Percentiles rank a stretch among this genome's conserved stretches.
phyloP scores from a whole-genome alignment of 1,284 basidiomycete species.

The Schizopora paradoxa region DNA sequence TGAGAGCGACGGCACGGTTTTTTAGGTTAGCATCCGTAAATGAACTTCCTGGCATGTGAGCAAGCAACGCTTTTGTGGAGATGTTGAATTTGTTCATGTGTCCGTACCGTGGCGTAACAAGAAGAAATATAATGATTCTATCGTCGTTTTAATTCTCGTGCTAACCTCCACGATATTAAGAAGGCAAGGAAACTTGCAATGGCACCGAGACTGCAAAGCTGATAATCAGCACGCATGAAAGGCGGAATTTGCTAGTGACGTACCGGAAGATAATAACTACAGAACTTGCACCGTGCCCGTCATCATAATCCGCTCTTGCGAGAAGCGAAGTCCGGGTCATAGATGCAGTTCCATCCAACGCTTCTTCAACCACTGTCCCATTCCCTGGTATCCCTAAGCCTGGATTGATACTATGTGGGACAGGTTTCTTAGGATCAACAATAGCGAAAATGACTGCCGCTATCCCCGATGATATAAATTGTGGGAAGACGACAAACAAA shows the following conservation, averaged over 20 bases:
- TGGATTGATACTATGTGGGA: slow-evolving; percentile 31
- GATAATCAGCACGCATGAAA: slow-evolving; percentile 2
- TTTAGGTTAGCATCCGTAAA: slow-evolving; percentile 36
- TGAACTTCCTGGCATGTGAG: too few species aligned
- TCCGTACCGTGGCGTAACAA: neutral
- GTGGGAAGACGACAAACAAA: slow-evolving; percentile 77
- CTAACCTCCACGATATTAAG: slow-evolving; percentile 61
- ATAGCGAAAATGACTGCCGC: slow-evolving; percentile 64
- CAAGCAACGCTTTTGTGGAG: too few species aligned
- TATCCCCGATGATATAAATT: slow-evolving; percentile 65
- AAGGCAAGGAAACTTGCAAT: slow-evolving; percentile 67
- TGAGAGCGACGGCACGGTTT: slow-evolving; percentile 81
- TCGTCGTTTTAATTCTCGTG: slow-evolving; percentile 46
- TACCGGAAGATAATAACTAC: slow-evolving; percentile 77
- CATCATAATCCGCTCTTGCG: slow-evolving; percentile 18
- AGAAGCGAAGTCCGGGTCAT: too few species aligned
- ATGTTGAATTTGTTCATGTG: too few species aligned
- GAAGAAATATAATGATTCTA: neutral
- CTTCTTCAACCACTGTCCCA: slow-evolving; percentile 23
- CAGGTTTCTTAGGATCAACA: slow-evolving; percentile 52
- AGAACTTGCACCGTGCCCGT: slow-evolving; percentile 45
- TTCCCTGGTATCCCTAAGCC: slow-evolving; percentile 17
- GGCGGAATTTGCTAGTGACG: too few species aligned
- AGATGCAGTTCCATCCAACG: too few species aligned
- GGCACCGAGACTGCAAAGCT: slow-evolving; percentile 57